Conservation (phyloP, 306 rosid genomes). For the Cucurbita moschata region DNA sequence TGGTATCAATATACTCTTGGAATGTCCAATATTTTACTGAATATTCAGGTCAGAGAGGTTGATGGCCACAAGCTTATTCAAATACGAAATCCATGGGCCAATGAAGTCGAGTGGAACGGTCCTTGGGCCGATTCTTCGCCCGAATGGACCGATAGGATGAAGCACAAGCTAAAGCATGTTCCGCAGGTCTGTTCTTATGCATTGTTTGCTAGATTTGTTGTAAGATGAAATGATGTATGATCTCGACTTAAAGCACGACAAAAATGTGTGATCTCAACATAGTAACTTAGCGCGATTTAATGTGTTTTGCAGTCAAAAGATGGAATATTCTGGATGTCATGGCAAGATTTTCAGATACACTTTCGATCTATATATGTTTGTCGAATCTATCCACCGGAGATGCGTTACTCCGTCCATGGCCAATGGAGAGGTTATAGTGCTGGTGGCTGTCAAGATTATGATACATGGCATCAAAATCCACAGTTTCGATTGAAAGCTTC, state of each 20-base stretch:
- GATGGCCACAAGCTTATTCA: slow-evolving; percentile 98
- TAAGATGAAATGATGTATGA: neutral
- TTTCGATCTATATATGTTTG: slow-evolving; percentile 95
- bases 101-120: slow-evolving; percentile 99
- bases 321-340: slow-evolving; percentile 99
- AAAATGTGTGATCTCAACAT: neutral
- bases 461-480: slow-evolving; percentile 97
- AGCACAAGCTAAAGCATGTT: slow-evolving; percentile 86
- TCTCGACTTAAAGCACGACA: no score
- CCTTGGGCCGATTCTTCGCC: slow-evolving; percentile 94
- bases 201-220: neutral
- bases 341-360: slow-evolving; percentile 99
- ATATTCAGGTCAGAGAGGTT: slow-evolving; percentile 68
- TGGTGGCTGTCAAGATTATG: slow-evolving; percentile 98
- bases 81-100: slow-evolving; percentile 99
- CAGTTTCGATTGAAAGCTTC: slow-evolving; percentile 87
- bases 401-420: slow-evolving; percentile 91
- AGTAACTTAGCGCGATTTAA: neutral
- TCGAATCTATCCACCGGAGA: slow-evolving; percentile 85
- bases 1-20: neutral
- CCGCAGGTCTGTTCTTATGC: slow-evolving; percentile 43
- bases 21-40: neutral
- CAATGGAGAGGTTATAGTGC: slow-evolving; percentile 99
- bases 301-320: slow-evolving; percentile 59
- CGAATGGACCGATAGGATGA: slow-evolving; percentile 96